These are phyloP conservation scores for Alternaria alternata DNA, from an alignment of 2,329 filamentous ascomycete species.

Conservation along the genomic window DNA sequence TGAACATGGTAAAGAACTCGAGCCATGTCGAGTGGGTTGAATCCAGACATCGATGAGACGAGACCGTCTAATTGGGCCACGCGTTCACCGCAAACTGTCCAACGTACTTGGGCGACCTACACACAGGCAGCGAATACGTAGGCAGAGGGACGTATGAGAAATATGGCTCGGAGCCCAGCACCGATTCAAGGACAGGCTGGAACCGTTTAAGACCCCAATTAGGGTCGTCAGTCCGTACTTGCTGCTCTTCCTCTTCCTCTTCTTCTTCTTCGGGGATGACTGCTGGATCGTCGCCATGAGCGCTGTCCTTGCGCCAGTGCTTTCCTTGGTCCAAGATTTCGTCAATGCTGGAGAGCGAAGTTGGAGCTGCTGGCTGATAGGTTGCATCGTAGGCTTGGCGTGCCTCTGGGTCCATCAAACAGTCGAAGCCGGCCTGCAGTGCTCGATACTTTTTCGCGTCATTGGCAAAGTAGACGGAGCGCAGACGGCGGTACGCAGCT, in stretches of 20 bases:
- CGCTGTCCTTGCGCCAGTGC: slow-evolving; percentile 34
- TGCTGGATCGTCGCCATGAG: slow-evolving; percentile 24
- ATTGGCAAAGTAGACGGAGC: slow-evolving; percentile 39
- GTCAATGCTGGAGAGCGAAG: slow-evolving; percentile 19
- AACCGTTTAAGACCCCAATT: slow-evolving; percentile 39
- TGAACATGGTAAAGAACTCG: slow-evolving; percentile 9
- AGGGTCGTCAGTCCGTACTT: slow-evolving; percentile 29
- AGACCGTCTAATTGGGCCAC: slow-evolving; percentile 20
- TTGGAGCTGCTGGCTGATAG: slow-evolving; percentile 21
- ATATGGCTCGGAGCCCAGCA: slow-evolving; percentile 37
- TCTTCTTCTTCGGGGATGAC: slow-evolving; percentile 28
- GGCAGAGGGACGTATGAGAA: slow-evolving; percentile 37
- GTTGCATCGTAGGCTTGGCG: slow-evolving; percentile 38
- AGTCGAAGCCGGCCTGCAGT: slow-evolving; percentile 41
- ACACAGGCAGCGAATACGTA: slow-evolving; percentile 12
- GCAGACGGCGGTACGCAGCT: slow-evolving; percentile 36
- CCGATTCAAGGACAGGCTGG: slow-evolving; percentile 23
- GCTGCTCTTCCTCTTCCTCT: slow-evolving; percentile 26
- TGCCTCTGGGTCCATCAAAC: slow-evolving; percentile 39
- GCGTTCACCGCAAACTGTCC: slow-evolving; percentile 27
- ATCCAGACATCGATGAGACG: neutral
- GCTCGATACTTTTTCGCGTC: slow-evolving; percentile 41
- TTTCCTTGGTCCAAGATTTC: slow-evolving; percentile 29
- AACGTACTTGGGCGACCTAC: slow-evolving; percentile 36
- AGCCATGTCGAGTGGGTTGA: neutral